These are phyloP conservation scores for Aspergillus japonicus DNA, from an alignment of 2,329 filamentous ascomycete species.

Conservation along the genomic window DNA sequence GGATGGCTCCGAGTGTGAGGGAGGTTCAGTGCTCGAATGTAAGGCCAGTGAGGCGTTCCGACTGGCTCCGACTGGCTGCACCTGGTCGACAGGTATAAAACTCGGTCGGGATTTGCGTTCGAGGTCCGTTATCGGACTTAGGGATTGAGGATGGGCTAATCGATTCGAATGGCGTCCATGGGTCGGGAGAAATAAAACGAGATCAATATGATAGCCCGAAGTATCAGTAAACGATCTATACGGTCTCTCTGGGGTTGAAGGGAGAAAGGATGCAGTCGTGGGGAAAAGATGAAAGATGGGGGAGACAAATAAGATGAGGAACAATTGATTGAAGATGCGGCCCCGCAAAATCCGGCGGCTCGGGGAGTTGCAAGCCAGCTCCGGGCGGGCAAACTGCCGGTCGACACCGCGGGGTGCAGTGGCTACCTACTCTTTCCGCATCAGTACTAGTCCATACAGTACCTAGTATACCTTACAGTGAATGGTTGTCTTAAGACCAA, in stretches of 20 bases:
- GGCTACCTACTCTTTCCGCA: background rate
- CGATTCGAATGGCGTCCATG: background rate
- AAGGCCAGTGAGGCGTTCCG: background rate
- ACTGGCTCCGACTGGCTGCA: background rate
- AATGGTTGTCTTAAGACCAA: background rate
- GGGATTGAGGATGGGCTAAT: background rate
- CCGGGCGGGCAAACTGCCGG: constrained; percentile 12
- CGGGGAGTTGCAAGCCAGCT: constrained; percentile 23
- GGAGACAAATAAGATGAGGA: constrained; percentile 5
- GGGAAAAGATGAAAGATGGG: background rate
- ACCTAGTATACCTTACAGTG: background rate
- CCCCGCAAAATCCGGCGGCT: constrained; percentile 18
- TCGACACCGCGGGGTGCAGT: background rate
- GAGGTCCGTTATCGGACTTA: constrained; percentile 16
- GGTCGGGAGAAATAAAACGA: background rate
- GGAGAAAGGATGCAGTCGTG: background rate
- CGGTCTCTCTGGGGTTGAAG: background rate
- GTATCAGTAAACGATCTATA: background rate
- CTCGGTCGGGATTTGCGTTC: background rate
- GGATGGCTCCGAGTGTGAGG: background rate
- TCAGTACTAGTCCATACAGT: background rate
- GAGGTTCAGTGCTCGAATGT: background rate
- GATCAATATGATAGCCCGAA: background rate
- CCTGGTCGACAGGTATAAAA: background rate
- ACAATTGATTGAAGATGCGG: constrained; percentile 2